Conservation (phyloP, 179 eudicot species). For the Silene noctiflora region DNA sequence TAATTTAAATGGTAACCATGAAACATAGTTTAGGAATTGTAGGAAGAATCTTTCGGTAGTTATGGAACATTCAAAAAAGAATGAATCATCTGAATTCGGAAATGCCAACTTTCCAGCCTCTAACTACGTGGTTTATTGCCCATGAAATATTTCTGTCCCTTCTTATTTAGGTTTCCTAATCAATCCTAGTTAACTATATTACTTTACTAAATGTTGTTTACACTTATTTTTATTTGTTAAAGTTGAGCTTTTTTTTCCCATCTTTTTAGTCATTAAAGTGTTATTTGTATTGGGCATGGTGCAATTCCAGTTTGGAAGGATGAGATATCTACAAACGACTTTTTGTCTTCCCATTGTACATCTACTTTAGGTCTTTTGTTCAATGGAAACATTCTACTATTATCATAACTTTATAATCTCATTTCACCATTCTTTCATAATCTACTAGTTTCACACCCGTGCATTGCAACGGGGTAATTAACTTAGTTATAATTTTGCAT, state of each 20-base stretch:
- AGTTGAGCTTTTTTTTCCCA: constrained; percentile 17
- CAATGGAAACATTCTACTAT: background rate
- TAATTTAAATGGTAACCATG: no score
- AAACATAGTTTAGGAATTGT: no score
- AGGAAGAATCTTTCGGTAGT: no score
- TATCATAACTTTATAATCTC: background rate
- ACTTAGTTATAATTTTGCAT: no score
- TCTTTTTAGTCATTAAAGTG: constrained; percentile 18
- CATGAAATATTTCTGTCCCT: constrained; percentile 10
- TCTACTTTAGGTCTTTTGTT: background rate
- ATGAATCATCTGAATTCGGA: constrained; percentile 10
- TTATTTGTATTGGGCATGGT: constrained; percentile 16
- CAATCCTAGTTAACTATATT: background rate
- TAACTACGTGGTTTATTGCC: constrained; percentile 43
- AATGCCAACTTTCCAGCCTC: constrained; percentile 52
- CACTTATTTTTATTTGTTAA: constrained; percentile 2
- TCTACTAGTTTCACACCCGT: no score
- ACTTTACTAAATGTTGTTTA: no score
- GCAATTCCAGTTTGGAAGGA: constrained; percentile 28
- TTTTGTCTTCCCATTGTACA: constrained; percentile 15
- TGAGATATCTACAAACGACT: constrained; percentile 1
- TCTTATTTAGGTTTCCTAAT: constrained; percentile 6
- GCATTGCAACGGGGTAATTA: no score
- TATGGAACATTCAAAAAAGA: constrained; percentile 14
- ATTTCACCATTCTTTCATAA: no score